Conservation (phyloP, 768 basidiomycete genomes). For the Kwoniella sp. region DNA sequence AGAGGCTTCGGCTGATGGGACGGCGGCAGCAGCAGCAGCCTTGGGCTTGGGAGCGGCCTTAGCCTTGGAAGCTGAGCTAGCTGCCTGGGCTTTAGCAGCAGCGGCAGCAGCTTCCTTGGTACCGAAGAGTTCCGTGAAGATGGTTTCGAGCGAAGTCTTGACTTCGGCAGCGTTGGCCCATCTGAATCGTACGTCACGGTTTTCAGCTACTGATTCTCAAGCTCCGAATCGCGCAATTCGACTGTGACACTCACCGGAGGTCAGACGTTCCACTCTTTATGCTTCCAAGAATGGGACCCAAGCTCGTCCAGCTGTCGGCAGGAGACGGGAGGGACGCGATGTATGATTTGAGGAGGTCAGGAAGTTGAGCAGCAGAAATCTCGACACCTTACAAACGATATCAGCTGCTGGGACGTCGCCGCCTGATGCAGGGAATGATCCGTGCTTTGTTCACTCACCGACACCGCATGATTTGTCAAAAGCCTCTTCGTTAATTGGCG, state of each 20-base stretch:
- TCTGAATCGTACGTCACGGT: constrained; percentile 15
- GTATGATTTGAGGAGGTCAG: constrained; percentile 64
- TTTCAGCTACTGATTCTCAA: neutral
- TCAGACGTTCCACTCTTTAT: constrained; percentile 49
- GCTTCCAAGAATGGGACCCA: constrained; percentile 62
- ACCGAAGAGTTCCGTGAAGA: constrained; percentile 53
- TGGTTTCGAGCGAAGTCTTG: constrained; percentile 47
- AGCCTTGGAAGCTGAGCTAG: constrained; percentile 32
- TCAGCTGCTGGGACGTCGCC: neutral
- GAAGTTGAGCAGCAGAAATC: constrained; percentile 70
- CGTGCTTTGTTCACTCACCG: constrained; percentile 65
- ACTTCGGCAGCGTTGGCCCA: constrained; percentile 55
- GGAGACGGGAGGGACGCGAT: constrained; percentile 61
- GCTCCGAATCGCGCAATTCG: too few species aligned
- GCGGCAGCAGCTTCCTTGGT: constrained; percentile 46
- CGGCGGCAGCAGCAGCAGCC: constrained; percentile 20
- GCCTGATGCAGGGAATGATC: neutral
- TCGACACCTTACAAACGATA: constrained; percentile 67
- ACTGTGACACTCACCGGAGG: constrained; percentile 39
- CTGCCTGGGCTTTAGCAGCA: constrained; percentile 39
- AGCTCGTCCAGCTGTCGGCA: constrained; percentile 70
- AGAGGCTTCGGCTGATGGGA: constrained; percentile 52
- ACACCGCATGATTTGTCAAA: constrained; percentile 84
- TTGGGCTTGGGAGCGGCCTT: constrained; percentile 27
- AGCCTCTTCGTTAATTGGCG: constrained; percentile 66